A percentile compares a stretch with the other conserved stretches of the same genome.
Conservation (phyloP, 306 rosid genomes). For the Castanospermum australe region DNA sequence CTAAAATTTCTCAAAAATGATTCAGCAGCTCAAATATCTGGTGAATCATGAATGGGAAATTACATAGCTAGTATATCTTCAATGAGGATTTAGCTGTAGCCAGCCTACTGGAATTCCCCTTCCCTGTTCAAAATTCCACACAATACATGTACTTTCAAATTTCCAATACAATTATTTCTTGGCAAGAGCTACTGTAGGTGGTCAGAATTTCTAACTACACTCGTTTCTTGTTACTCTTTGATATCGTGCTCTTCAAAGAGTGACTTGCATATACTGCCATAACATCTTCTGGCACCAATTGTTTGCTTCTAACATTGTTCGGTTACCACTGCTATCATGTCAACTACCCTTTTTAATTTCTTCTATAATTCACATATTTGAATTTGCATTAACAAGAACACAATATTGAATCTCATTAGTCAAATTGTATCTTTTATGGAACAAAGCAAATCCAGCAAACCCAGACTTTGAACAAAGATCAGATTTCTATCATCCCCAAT, state of each 20-base stretch:
- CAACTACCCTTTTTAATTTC: background rate
- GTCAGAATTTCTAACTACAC: background rate
- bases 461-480: no score
- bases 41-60: background rate
- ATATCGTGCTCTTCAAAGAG: background rate
- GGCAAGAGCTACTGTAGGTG: no score
- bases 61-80: background rate
- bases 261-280: background rate
- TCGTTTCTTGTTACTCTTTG: background rate
- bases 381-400: constrained; percentile 5
- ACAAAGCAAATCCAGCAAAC: background rate
- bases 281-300: background rate
- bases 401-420: background rate
- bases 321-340: background rate
- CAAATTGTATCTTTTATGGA: background rate
- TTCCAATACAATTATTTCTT: no score
- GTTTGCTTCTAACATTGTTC: background rate
- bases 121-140: constrained; percentile 9
- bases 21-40: constrained; percentile 13
- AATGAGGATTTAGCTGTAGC: background rate
- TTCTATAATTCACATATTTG: constrained; percentile 4
- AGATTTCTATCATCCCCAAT: background rate
- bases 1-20: constrained; percentile 12
- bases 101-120: background rate
- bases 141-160: no score